These are phyloP conservation scores for Hypoxylon rubiginosum DNA, from an alignment of 2,329 filamentous ascomycete species.

Conservation along the genomic window DNA sequence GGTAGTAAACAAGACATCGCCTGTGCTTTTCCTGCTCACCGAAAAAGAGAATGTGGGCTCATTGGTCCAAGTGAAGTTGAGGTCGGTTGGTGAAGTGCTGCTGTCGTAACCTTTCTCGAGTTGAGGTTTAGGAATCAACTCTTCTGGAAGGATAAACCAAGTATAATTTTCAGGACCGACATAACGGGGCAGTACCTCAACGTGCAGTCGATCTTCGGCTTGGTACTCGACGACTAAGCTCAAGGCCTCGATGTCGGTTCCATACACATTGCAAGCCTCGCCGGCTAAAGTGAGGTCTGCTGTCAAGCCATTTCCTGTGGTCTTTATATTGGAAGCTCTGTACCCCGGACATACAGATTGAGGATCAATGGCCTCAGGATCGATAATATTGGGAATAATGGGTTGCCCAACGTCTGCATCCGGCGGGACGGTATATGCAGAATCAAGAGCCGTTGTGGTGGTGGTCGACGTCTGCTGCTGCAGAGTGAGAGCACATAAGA, in stretches of 20 bases:
- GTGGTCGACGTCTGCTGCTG: conserved; percentile 14
- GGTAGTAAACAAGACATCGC: conserved; percentile 78
- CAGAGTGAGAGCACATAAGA: conserved; percentile 22
- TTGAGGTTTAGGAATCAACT: conserved; percentile 70
- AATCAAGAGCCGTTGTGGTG: conserved; percentile 9
- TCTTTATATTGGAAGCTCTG: conserved; percentile 70
- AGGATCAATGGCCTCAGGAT: conserved; percentile 73
- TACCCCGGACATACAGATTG: conserved; percentile 79
- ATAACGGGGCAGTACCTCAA: conserved; percentile 77
- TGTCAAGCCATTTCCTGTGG: conserved; percentile 68
- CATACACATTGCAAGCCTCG: conserved; percentile 80
- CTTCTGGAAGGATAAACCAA: conserved; percentile 76
- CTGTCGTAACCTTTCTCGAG: conserved; percentile 56
- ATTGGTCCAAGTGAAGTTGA: conserved; percentile 67
- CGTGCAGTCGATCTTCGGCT: conserved; percentile 72
- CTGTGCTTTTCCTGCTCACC: conserved; percentile 69
- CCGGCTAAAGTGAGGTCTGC: conserved; percentile 80
- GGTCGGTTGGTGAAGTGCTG: conserved; percentile 64
- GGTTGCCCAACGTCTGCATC: conserved; percentile 60
- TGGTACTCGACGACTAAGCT: conserved; percentile 78
- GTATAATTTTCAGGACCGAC: conserved; percentile 72
- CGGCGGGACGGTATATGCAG: conserved; percentile 19
- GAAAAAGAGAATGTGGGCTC: conserved; percentile 76
- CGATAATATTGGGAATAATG: conserved; percentile 73
- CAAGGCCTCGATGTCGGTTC: conserved; percentile 77